Percentiles rank a stretch among this genome's conserved stretches.
Conservation (phyloP, 345 rosid species). For the Rhodamnia argentea region DNA sequence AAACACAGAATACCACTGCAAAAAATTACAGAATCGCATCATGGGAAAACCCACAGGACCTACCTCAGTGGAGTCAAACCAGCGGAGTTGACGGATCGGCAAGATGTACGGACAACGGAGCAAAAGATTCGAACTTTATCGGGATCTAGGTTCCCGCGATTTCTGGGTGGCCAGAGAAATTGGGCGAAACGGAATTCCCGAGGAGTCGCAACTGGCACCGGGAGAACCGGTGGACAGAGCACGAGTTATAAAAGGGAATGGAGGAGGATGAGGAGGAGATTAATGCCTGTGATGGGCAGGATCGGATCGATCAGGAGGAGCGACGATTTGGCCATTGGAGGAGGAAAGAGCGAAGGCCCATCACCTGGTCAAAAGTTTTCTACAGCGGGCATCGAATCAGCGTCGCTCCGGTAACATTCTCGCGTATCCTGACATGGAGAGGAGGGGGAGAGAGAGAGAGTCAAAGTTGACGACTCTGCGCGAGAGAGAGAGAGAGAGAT, state of each 20-base stretch:
- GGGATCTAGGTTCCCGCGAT: neutral
- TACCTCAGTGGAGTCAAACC: neutral
- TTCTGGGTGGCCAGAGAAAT: neutral
- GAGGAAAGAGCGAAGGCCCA: neutral
- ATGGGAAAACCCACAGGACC: neutral
- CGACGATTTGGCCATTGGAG: constrained; percentile 3
- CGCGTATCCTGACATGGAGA: neutral
- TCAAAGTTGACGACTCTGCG: neutral
- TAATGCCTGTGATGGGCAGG: constrained; percentile 50
- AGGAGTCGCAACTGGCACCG: neutral
- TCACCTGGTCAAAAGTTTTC: neutral
- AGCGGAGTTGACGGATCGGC: neutral
- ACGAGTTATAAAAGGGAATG: constrained; percentile 68
- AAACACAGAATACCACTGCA: neutral
- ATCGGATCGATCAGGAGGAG: constrained; percentile 3
- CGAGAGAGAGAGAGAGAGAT: neutral
- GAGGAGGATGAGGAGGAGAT: constrained; percentile 70
- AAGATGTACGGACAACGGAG: neutral
- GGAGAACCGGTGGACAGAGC: constrained; percentile 3
- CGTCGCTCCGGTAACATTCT: neutral
- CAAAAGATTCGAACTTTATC: neutral
- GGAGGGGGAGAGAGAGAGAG: neutral
- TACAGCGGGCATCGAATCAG: neutral
- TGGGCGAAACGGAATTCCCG: neutral
- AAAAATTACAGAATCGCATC: neutral